Percentiles rank a stretch among this genome's conserved stretches.
Conservation (phyloP, 257 asterid species). For the Ballota nigra region DNA sequence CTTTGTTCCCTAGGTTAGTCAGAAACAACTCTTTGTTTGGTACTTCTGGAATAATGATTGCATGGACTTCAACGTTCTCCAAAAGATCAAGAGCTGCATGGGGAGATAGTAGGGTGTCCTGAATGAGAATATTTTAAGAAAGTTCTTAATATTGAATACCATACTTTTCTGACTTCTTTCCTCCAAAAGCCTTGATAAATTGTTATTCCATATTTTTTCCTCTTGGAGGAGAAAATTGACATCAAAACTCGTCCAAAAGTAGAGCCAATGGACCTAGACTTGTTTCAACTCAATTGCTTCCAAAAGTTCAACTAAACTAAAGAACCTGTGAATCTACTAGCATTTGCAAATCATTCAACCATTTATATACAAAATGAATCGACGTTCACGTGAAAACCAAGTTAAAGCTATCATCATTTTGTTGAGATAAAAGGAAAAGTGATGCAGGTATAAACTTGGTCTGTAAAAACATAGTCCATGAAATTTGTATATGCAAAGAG, state of each 20-base stretch:
- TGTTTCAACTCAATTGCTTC: background rate
- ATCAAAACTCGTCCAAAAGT: background rate
- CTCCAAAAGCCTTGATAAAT: background rate
- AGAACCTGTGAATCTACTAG: background rate
- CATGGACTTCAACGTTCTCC: constrained; percentile 32
- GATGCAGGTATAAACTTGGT: background rate
- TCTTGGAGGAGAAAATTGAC: background rate
- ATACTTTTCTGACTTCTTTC: constrained; percentile 13
- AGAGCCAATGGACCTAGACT: background rate
- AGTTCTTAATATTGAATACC: background rate
- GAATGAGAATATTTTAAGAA: background rate
- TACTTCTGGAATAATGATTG: constrained; percentile 32
- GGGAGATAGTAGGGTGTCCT: constrained; percentile 32
- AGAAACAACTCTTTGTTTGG: constrained; percentile 28
- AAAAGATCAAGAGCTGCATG: constrained; percentile 41
- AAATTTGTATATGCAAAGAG: too few relatives aligned
- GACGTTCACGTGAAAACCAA: background rate
- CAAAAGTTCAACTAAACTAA: background rate
- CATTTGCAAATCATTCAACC: background rate
- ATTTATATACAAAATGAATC: background rate
- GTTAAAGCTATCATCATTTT: background rate
- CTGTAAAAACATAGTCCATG: background rate
- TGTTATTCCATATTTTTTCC: background rate
- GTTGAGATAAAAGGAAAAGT: background rate
- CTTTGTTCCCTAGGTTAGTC: constrained; percentile 28